Base-by-base conservation (phyloP, 2,329 filamentous ascomycete genomes). In the Hirsutella minnesotensis region DNA sequence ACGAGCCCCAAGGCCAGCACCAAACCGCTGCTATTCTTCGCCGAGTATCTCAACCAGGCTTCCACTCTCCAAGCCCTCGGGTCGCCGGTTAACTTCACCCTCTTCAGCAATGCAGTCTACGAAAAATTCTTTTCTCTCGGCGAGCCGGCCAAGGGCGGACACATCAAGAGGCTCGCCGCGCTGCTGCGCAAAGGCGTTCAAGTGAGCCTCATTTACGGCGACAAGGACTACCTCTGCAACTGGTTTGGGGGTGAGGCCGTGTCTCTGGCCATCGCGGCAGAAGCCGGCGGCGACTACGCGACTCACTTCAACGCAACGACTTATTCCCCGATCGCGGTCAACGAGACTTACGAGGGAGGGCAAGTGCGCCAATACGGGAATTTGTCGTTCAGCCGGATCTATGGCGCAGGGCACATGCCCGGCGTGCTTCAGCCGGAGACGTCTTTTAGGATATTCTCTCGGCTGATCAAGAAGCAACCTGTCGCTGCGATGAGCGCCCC, bases 351-450 rank as follows among this genome's bases (percentile, higher is more conserved):
- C 60, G 75, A 79, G 54, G 84, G 77, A 40, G 86, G 86, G 16
- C 74, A 77, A 43, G 84, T 86, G 0, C 75, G 85, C 3, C 84
- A 92, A 58, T 85, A 77, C 52, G 85, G 81, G 10, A 89, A 89
- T 51, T 71, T 84, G 42, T 78, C 73, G 15, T 84, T 84, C 56
- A 76, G 75, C 42, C 70, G 80, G 7, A 68, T 84, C 39, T 83
- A 79, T 56, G 74, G 83, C 51, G 70, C 79, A 15, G 79, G 81
- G 2, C 80, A 84, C 52, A 70, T 76, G 41, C 72, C 79, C 1
- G 69, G 77, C 0, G 73, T 68, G 41, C 77, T 77, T 53, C 77
- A 81, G 59, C 78, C 77, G 9, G 65, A 74, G 53, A 77, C 75
- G 3, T 64, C 73, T 3, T 68, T 79, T 44, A 69, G 73, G 48